Base-by-base conservation (phyloP, 2,329 filamentous ascomycete genomes). In the Cladosporium colombiae region DNA sequence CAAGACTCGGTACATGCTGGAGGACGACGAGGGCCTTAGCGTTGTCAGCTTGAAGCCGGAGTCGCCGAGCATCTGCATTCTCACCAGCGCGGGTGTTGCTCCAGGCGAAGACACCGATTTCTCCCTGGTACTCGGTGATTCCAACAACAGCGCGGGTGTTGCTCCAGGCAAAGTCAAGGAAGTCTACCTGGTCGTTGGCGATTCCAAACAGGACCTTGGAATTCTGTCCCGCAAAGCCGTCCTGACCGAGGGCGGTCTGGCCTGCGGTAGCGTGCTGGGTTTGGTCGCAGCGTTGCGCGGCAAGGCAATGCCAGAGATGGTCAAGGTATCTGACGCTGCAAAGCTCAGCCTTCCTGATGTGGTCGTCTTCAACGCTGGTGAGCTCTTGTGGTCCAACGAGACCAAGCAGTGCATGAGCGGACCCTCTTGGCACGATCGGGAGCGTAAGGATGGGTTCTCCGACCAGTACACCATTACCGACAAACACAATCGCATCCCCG, bases 281-380 rank as follows among this genome's bases (percentile, higher is more conserved):
- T 81, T 94, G 65, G 84, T 89, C 27, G 79, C 80, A 58, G 77
- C 80, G 25, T 74, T 86, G 16, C 27, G 44, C 40, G 23, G 53
- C 16, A 40, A n/a, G n/a, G 21, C 13, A 21, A 40, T 40, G 35
- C 29, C 35, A 27, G 31, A 18, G n/a, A 52, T n/a, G 52, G 27
- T 13, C 3, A 8, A 33, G 27, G 29, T 11, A 16, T 21, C 16
- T 46, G 40, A 46, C 40, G n/a, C 8, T 11, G n/a, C n/a, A 13
- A 21, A 70, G 0, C 78, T 81, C 16, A 11, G 33, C 23, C 31
- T 73, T 1, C 87, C 84, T 0, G 90, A 85, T 3, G 79, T 97
- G 65, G 79, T 97, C 31, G 80, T 97, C 29, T 86, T 92, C 55
- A 97, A 97, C 74, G 82, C 87, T 4, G 92, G 91, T 5, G 88